Base-by-base conservation (phyloP, 2,329 filamentous ascomycete genomes). In the Helotiales sp. region DNA sequence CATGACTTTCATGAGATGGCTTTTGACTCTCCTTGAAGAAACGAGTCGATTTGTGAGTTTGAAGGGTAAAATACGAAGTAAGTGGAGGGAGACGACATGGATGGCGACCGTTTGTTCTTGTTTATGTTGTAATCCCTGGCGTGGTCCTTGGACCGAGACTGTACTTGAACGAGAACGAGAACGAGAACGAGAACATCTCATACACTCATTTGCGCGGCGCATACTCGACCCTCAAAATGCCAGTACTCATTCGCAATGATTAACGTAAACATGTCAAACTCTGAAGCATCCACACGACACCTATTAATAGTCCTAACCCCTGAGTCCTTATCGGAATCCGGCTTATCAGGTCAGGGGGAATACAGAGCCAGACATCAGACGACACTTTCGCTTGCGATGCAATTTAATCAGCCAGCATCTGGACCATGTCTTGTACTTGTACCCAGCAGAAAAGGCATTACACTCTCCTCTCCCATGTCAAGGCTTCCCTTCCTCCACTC, bases 321-420 rank as follows among this genome's bases (percentile, higher is more conserved):
- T 57, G 54, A 57, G 30, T 37, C 11, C 34, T 59, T 59, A 59
- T 59, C 55, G 37, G 32, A 59, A 10, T 30, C 24, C 22, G 34
- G 28, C 43, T 34, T 37, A 24, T 24, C 43, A n/a, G 24, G 59
- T 49, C 37, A 40, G 43, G 59, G 59, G 40, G 26, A 50, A 34
- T 34, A 5, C 15, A 43, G 1, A 34, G 20, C 52, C 52, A 32
- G 52, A 22, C 52, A 32, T 37, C 32, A 24, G 32, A 37, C 54
- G 49, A 57, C n/a, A 28, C 54, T 40, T 11, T 37, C 54, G 32
- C 30, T 57, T 57, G 54, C 20, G 26, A 24, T 50, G 40, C 59
- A 49, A 61, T 49, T 49, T 50, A 49, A 32, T 28, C 26, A 34
- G 15, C 59, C n/a, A 49, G 54, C 54, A 37, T 57, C 54, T 20